These are phyloP conservation scores for Talaromyces sp. DNA, from an alignment of 2,329 filamentous ascomycete species.

Conservation along the genomic window DNA sequence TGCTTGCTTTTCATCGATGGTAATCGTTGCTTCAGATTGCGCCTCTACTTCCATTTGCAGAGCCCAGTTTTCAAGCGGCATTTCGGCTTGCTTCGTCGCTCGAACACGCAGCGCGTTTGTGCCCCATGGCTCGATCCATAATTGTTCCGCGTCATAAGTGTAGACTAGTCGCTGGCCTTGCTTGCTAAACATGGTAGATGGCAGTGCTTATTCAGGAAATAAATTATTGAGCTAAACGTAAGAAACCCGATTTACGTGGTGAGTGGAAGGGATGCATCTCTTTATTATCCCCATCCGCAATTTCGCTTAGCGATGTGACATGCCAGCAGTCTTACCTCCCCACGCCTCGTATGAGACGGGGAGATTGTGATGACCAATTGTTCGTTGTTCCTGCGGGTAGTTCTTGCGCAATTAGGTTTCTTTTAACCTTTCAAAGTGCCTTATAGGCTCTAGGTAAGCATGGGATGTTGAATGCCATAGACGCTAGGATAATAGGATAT, in stretches of 20 bases:
- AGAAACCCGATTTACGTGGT: neutral
- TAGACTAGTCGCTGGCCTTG: constrained; percentile 33
- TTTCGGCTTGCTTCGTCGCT: constrained; percentile 30
- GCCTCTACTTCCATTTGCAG: neutral
- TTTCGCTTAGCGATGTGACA: neutral
- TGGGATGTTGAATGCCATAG: neutral
- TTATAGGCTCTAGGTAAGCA: neutral
- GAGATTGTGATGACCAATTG: neutral
- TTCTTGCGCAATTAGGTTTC: neutral
- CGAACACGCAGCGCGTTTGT: constrained; percentile 38
- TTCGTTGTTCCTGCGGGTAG: neutral
- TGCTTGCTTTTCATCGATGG: neutral
- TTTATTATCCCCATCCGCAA: neutral
- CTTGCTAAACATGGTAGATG: neutral
- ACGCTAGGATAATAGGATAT: neutral
- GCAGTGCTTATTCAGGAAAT: neutral
- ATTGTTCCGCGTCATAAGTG: constrained; percentile 37
- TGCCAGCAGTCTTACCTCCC: neutral
- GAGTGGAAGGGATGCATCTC: neutral
- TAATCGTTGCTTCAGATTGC: neutral
- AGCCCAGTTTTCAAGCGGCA: neutral
- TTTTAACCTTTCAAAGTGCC: neutral
- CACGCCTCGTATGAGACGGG: neutral
- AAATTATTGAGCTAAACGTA: neutral
- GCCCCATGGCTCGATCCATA: constrained; percentile 40